Conservation (phyloP, 345 rosid genomes). For the Melastoma malabathricum region DNA sequence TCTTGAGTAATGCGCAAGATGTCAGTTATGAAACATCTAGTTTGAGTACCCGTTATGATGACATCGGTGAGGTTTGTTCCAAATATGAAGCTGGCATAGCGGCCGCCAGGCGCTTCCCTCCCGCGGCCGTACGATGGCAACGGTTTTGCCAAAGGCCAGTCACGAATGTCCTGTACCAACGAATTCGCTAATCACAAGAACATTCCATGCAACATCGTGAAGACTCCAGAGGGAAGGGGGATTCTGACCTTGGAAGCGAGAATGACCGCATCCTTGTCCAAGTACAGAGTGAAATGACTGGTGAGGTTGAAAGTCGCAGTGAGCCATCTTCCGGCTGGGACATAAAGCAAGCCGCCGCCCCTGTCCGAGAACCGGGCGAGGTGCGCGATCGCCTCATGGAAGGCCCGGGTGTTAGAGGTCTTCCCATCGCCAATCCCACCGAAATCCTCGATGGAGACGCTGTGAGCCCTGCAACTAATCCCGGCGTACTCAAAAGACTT, state of each 20-base stretch:
- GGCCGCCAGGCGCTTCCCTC: constrained; percentile 31
- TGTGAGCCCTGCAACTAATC: constrained; percentile 15
- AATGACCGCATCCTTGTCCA: constrained; percentile 26
- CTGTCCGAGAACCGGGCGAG: constrained; percentile 17
- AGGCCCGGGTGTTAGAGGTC: constrained; percentile 29
- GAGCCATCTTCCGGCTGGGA: constrained; percentile 37
- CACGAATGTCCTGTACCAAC: constrained; percentile 14
- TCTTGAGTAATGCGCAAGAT: background rate
- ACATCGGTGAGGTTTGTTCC: constrained; percentile 36
- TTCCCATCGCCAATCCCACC: constrained; percentile 30
- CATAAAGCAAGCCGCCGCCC: constrained; percentile 29
- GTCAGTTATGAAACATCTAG: background rate
- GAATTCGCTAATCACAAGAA: background rate
- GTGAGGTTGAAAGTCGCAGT: constrained; percentile 35
- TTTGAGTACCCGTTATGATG: constrained; percentile 20
- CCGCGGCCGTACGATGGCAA: constrained; percentile 42
- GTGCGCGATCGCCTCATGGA: constrained; percentile 22
- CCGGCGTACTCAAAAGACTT: constrained; percentile 11
- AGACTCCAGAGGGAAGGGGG: background rate
- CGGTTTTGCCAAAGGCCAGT: constrained; percentile 27
- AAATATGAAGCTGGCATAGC: constrained; percentile 30
- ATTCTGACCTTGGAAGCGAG: constrained; percentile 28
- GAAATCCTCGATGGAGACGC: constrained; percentile 11
- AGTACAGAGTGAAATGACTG: constrained; percentile 33
- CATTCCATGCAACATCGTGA: background rate